Conservation (phyloP, 768 basidiomycete genomes). For the Pisolithus orientalis region DNA sequence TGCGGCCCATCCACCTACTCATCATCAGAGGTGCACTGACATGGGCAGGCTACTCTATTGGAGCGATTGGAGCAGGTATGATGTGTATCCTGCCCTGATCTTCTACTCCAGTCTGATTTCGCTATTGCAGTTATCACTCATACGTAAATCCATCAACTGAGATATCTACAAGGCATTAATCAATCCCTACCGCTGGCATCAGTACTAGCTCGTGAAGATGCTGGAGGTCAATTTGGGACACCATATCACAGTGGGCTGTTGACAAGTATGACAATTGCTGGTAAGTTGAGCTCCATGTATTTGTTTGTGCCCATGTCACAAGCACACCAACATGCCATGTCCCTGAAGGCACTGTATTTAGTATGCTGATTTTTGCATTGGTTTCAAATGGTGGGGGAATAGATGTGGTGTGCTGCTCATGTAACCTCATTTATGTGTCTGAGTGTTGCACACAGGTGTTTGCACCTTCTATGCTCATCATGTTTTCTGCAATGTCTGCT, state of each 20-base stretch:
- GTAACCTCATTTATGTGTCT: background rate
- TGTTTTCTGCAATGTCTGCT: too few relatives aligned
- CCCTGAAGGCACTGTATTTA: conserved; percentile 77
- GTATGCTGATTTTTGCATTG: conserved; percentile 79
- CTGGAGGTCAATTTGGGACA: conserved; percentile 39
- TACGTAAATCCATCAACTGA: conserved; percentile 26
- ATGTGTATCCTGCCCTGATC: conserved; percentile 9
- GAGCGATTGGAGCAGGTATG: conserved; percentile 71
- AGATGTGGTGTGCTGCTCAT: conserved; percentile 60
- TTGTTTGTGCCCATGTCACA: conserved; percentile 48
- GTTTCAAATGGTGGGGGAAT: conserved; percentile 83
- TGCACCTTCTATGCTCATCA: too few relatives aligned
- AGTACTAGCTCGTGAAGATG: conserved; percentile 74
- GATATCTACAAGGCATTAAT: background rate
- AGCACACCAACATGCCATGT: conserved; percentile 66
- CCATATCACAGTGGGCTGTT: conserved; percentile 60
- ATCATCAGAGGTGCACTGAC: conserved; percentile 2
- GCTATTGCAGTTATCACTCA: conserved; percentile 55
- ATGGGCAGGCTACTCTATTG: conserved; percentile 67
- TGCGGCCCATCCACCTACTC: conserved; percentile 18
- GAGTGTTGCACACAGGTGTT: conserved; percentile 50
- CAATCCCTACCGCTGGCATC: conserved; percentile 8
- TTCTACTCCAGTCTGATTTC: background rate
- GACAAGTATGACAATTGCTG: conserved; percentile 71
- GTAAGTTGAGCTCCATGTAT: conserved; percentile 60